These are phyloP conservation scores for Echinochloa phyllopogon DNA, from an alignment of 176 grass and related monocot species.

Conservation along the genomic window DNA sequence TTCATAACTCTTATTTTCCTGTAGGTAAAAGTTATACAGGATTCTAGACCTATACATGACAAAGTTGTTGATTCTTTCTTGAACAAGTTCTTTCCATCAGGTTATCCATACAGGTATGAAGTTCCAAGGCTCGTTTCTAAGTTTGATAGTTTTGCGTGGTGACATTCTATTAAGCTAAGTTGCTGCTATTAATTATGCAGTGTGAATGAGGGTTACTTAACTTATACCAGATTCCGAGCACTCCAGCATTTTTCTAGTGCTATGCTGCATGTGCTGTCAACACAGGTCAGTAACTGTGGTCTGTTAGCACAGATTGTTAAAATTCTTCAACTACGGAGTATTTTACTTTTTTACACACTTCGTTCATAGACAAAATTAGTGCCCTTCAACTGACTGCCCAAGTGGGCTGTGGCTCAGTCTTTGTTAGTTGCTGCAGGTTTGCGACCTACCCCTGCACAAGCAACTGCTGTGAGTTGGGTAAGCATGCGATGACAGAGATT, in stretches of 20 bases:
- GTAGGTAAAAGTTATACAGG: constrained; percentile 80
- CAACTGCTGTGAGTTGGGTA: constrained; percentile 97
- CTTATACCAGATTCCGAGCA: constrained; percentile 79
- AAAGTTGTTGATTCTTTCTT: constrained; percentile 86
- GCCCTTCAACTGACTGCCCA: constrained; percentile 51
- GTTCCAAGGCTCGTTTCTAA: constrained; percentile 28
- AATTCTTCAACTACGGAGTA: background rate
- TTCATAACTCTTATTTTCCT: constrained; percentile 26
- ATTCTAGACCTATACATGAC: constrained; percentile 70
- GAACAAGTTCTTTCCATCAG: constrained; percentile 96
- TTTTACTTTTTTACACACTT: constrained; percentile 1
- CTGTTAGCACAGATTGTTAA: background rate
- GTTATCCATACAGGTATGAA: constrained; percentile 90
- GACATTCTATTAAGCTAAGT: constrained; percentile 18
- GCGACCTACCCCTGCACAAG: constrained; percentile 84
- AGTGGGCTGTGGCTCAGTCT: constrained; percentile 86
- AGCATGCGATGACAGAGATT: constrained; percentile 39
- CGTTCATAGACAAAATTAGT: constrained; percentile 6
- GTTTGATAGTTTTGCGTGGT: constrained; percentile 2
- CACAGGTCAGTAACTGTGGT: constrained; percentile 60
- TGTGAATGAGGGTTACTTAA: constrained; percentile 94
- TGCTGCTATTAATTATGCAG: constrained; percentile 44
- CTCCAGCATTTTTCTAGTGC: constrained; percentile 98
- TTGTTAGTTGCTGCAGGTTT: constrained; percentile 93
- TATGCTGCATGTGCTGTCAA: constrained; percentile 88